Conservation (phyloP, 2,329 filamentous ascomycete species). For the Macrophomina tecta region DNA sequence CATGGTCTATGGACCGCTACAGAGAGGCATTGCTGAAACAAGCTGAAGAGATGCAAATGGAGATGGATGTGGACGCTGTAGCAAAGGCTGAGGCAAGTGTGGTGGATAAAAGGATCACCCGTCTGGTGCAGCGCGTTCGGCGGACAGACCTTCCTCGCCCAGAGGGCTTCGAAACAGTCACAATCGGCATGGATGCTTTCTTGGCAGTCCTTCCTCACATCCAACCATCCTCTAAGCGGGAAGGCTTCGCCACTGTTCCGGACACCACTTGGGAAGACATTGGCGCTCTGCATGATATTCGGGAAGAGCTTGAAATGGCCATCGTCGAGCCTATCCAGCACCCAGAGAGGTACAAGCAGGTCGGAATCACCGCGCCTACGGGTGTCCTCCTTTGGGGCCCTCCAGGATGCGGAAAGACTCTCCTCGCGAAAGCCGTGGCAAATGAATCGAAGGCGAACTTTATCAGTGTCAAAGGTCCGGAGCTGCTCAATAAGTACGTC, state of each 20-base stretch:
- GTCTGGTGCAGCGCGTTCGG: conserved; percentile 59
- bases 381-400: conserved; percentile 96
- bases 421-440: conserved; percentile 94
- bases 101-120: conserved; percentile 39
- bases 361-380: conserved; percentile 80
- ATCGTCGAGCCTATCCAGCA: conserved; percentile 89
- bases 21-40: conserved; percentile 57
- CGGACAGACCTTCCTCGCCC: conserved; percentile 58
- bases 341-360: conserved; percentile 75
- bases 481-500: conserved; percentile 93
- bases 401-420: conserved; percentile 94
- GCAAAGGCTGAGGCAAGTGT: conserved; percentile 28
- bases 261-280: conserved; percentile 93
- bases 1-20: conserved; percentile 68
- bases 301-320: conserved; percentile 79
- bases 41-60: conserved; percentile 41
- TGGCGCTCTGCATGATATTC: conserved; percentile 79
- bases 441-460: conserved; percentile 97
- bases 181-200: conserved; percentile 73
- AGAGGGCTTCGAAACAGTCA: conserved; percentile 60
- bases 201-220: conserved; percentile 75
- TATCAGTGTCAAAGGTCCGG: conserved; percentile 95
- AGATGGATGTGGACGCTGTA: conserved; percentile 60
- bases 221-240: conserved; percentile 81
- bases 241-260: conserved; percentile 94